phyloP scores from a whole-genome alignment of 768 basidiomycete genomes.

The Suillus placidus region DNA sequence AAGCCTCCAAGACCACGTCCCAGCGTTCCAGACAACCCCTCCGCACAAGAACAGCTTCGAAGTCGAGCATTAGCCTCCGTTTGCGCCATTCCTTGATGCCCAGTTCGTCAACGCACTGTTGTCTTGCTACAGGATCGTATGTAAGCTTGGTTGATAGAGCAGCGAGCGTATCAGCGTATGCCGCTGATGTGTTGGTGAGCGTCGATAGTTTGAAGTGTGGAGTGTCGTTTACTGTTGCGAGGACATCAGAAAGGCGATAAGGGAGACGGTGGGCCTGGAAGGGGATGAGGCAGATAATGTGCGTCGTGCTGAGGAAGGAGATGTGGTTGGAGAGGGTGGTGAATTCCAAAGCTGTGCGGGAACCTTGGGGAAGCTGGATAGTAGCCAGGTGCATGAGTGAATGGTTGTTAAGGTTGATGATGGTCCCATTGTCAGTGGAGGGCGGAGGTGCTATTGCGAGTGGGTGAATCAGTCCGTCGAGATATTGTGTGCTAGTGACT shows the following conservation, averaged over 20 bases:
- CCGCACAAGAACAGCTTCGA: conserved; percentile 55
- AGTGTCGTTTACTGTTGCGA: conserved; percentile 37
- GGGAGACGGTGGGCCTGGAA: conserved; percentile 39
- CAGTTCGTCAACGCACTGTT: conserved; percentile 19
- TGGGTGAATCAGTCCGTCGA: conserved; percentile 16
- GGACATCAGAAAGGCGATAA: conserved; percentile 39
- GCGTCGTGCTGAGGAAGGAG: conserved; percentile 37
- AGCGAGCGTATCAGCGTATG: conserved; percentile 27
- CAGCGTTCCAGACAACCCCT: conserved; percentile 50
- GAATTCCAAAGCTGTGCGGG: conserved; percentile 35
- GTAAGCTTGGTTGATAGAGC: conserved; percentile 14
- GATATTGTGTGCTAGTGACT: conserved; percentile 12
- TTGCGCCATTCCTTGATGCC: conserved; percentile 47
- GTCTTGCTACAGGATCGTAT: conserved; percentile 17
- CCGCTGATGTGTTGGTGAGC: conserved; percentile 43
- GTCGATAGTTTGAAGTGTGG: conserved; percentile 33
- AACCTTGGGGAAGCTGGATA: conserved; percentile 17
- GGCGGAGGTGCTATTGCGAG: conserved; percentile 8
- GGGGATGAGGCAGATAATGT: conserved; percentile 47
- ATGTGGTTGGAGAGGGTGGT: conserved; percentile 42
- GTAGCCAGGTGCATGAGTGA: conserved; percentile 18
- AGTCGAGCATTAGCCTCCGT: conserved; percentile 47
- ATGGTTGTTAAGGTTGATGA: conserved; percentile 28
- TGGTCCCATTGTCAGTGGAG: background rate
- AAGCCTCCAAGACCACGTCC: conserved; percentile 28